Conservation (phyloP, 2,329 filamentous ascomycete genomes). For the Nemania serpens region DNA sequence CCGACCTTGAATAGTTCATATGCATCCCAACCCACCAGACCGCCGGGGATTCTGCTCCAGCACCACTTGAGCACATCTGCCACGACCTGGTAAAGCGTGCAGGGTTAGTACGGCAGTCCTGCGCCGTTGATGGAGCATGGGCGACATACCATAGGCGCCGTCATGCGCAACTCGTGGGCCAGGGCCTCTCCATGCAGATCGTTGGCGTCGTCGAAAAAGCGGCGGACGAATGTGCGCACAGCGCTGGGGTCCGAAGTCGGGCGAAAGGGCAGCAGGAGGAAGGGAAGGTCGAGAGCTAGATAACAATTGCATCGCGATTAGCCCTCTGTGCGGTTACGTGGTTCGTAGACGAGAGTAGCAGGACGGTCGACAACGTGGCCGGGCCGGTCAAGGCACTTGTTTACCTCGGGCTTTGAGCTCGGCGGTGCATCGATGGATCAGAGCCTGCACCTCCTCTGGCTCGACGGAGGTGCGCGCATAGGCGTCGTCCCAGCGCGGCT, state of each 20-base stretch:
- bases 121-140: not conserved
- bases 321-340: slow-evolving; percentile 5
- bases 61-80: slow-evolving; percentile 98
- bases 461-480: slow-evolving; percentile 83
- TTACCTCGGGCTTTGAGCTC: slow-evolving; percentile 95
- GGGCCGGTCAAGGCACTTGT: not conserved
- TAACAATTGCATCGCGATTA: slow-evolving; percentile 20
- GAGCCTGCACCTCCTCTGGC: slow-evolving; percentile 87
- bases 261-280: slow-evolving; percentile 91
- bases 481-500: slow-evolving; percentile 85
- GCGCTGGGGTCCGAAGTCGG: slow-evolving; percentile 90
- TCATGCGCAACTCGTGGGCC: slow-evolving; percentile 85
- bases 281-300: slow-evolving; percentile 83
- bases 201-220: slow-evolving; percentile 79
- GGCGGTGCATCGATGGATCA: slow-evolving; percentile 81
- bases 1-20: slow-evolving; percentile 96
- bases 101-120: slow-evolving; percentile 14
- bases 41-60: slow-evolving; percentile 89
- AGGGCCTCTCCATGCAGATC: slow-evolving; percentile 71
- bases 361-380: not conserved
- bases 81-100: slow-evolving; percentile 67
- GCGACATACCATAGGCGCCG: slow-evolving; percentile 82
- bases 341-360: too few relatives aligned
- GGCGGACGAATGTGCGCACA: slow-evolving; percentile 88
- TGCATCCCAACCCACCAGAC: slow-evolving; percentile 94